Evolutionary conservation across 192 early-diverging fungal species (phyloP), one percentile per base, ranked within the genome.

Genomic region (Dispira simplex): DNA sequence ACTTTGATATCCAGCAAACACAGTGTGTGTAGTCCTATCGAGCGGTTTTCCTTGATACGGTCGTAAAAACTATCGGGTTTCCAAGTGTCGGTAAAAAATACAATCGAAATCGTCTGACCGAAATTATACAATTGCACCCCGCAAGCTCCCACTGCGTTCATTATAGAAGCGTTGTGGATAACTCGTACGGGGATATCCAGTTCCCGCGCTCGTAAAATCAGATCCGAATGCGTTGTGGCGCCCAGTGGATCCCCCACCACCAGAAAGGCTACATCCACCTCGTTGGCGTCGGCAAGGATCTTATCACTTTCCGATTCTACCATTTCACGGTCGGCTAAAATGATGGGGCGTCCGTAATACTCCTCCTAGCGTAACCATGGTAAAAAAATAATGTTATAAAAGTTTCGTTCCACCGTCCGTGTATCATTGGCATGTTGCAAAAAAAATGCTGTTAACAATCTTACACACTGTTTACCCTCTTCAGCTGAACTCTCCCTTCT

Each of bases 131-230:
- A 79, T 73, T 96, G 93, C 46, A 99, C 77, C 5, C 96, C 96
- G 58, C 91, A 95, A 49, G 86, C 89, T 16, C 96, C 94, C 44
- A 95, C 80, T 11, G 94, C 96, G 73, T 97, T 99, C 92, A 99
- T 93, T 76, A 99, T 96, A 54, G 92, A 95, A n/a, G 96, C 92
- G 72, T 99, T 99, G 76, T 99, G 96, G 66, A 99, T 97, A 16
- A 85, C 82, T 43, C 85, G 77, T n/a, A 93, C 90, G 18, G 83
- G 80, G 68, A 99, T 91, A 39, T 71, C 68, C 46, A 87, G 82
- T 66, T 97, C 90, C 54, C 84, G 84, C 1, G 96, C 96, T 11
- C 96, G 90, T 63, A 95, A 81, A 12, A 99, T 88, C 13, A 99
- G 81, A 70, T 99, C 96, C 0, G 91, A 90, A 74, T 99, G 96